A percentile compares a stretch with the other conserved stretches of the same genome.
Evolutionary conservation across 257 asterid species (phyloP).

Genomic region (Prunella vulgaris): DNA sequence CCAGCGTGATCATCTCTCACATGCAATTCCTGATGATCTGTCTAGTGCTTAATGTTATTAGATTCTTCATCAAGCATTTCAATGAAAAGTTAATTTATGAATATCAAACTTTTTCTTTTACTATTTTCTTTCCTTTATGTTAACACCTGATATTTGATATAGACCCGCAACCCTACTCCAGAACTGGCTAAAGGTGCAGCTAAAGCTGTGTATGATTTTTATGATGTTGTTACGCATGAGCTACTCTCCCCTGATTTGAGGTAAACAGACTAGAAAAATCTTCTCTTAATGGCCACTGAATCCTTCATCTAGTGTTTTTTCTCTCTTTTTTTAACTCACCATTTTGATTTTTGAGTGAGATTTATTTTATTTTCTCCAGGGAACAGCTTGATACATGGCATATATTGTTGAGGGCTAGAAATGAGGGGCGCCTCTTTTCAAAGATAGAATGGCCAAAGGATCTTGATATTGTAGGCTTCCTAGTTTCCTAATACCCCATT

Average conservation of each 20-base stretch:
- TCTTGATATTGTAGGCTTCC: slow-evolving; percentile 64
- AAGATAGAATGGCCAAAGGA: slow-evolving; percentile 95
- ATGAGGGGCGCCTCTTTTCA: slow-evolving; percentile 91
- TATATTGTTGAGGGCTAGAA: slow-evolving; percentile 84
- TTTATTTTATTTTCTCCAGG: slow-evolving; percentile 39
- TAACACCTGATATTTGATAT: slow-evolving; percentile 22
- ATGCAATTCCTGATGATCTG: slow-evolving; percentile 5
- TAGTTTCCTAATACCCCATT: not conserved
- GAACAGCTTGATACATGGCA: slow-evolving; percentile 98
- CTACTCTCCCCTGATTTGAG: slow-evolving; percentile 79
- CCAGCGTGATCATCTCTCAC: not conserved
- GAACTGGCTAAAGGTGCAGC: slow-evolving; percentile 94
- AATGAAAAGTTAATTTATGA: slow-evolving; percentile 5
- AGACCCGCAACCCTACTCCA: slow-evolving; percentile 79
- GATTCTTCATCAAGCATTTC: not conserved
- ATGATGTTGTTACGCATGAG: slow-evolving; percentile 93
- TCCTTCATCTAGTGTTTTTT: not conserved
- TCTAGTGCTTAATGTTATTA: not conserved
- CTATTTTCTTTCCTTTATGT: slow-evolving; percentile 17
- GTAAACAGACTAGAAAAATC: slow-evolving; percentile 31
- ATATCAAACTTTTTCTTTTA: slow-evolving; percentile 3
- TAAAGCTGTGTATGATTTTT: slow-evolving; percentile 75
- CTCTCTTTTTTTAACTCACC: not conserved
- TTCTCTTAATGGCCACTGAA: slow-evolving; percentile 10
- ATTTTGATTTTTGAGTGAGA: not conserved